Evolutionary conservation across 805 yeast genomes (phyloP).

Genomic region (Monosporozyma solicola): DNA sequence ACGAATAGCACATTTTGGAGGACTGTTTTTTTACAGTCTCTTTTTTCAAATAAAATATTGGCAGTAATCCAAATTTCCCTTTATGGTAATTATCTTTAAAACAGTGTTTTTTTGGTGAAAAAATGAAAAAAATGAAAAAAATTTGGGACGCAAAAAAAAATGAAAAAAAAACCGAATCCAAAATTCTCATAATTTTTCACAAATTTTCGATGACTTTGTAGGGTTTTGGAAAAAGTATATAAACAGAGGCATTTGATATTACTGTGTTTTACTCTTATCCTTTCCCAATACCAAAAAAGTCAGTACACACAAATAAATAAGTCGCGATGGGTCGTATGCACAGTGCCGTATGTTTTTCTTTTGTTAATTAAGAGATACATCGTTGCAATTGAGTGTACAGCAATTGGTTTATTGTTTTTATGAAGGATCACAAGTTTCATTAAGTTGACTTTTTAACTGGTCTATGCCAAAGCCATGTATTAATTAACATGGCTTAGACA

Average conservation of each 20-base stretch:
- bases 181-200: background rate
- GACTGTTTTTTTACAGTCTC: background rate
- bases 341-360: conserved; percentile 72
- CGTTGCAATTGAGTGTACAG: background rate
- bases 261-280: conserved; percentile 2
- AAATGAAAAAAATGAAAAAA: background rate
- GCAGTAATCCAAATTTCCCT: background rate
- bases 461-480: conserved; percentile 11
- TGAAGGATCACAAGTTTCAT: conserved; percentile 8
- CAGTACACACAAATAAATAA: conserved; percentile 29
- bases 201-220: background rate
- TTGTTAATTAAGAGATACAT: background rate
- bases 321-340: conserved; percentile 99
- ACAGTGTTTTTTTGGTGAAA: too few species aligned
- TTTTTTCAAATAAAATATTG: background rate
- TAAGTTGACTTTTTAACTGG: conserved; percentile 16
- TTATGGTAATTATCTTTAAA: background rate
- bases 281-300: background rate
- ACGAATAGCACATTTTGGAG: background rate
- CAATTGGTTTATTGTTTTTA: background rate
- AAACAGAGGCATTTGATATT: background rate
- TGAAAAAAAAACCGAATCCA: too few species aligned
- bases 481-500: conserved; percentile 3
- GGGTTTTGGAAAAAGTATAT: background rate
- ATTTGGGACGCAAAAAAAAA: background rate